phyloP scores from a whole-genome alignment of 2,329 filamentous ascomycete species.

The Akanthomyces lecanii region DNA sequence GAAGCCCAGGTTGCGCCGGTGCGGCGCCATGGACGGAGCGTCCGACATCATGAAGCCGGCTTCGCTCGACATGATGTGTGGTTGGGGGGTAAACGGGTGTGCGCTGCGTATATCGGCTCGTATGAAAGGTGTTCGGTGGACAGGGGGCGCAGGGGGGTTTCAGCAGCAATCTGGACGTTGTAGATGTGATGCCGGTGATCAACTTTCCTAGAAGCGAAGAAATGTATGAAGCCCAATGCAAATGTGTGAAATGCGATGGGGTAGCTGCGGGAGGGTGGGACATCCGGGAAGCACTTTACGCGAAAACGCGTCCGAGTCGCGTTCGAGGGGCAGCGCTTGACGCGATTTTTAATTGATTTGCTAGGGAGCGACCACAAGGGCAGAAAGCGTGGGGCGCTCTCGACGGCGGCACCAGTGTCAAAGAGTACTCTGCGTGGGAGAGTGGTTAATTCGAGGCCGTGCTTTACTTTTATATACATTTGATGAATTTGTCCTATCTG shows the following conservation, averaged over 20 bases:
- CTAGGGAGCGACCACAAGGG: background rate
- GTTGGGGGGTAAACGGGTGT: background rate
- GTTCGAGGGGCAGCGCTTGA: constrained; percentile 8
- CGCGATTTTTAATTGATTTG: constrained; percentile 16
- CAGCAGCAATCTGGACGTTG: background rate
- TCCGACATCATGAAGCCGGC: constrained; percentile 56
- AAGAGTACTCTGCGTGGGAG: background rate
- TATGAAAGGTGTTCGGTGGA: background rate
- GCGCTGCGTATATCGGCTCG: constrained; percentile 4
- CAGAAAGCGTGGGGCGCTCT: background rate
- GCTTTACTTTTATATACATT: background rate
- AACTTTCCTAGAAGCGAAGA: background rate
- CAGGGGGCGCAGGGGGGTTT: background rate
- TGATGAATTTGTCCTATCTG: background rate
- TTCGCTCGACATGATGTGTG: constrained; percentile 49
- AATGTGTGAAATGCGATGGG: constrained; percentile 1
- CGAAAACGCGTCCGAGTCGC: constrained; percentile 12
- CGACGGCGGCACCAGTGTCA: background rate
- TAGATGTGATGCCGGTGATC: background rate
- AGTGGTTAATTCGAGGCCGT: background rate
- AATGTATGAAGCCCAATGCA: background rate
- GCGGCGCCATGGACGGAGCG: constrained; percentile 40
- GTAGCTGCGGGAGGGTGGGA: constrained; percentile 6
- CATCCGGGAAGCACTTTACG: constrained; percentile 14
- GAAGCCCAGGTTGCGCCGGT: constrained; percentile 40